Percentiles rank a stretch among this genome's conserved stretches.
phyloP scores from a whole-genome alignment of 805 yeast species.

The Saccharomycopsis amapae region DNA sequence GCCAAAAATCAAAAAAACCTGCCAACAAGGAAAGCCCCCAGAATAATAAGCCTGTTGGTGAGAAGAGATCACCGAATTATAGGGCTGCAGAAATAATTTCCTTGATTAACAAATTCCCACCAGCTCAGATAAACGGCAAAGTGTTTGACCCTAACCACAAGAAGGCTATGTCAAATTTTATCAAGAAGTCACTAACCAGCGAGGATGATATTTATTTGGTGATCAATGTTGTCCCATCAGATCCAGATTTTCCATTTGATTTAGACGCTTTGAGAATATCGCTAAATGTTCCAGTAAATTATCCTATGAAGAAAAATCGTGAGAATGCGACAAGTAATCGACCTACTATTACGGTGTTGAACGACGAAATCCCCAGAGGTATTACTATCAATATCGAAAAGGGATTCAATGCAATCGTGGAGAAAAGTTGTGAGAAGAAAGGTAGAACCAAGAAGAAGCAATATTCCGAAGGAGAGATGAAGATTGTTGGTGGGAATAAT shows the following conservation, averaged over 20 bases:
- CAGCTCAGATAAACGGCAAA: constrained; percentile 12
- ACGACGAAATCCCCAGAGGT: constrained; percentile 65
- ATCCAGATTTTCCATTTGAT: constrained; percentile 70
- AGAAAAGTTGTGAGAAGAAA: constrained; percentile 25
- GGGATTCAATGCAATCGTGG: constrained; percentile 48
- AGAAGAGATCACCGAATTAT: background rate
- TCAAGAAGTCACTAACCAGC: background rate
- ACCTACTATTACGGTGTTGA: constrained; percentile 51
- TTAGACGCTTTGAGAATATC: constrained; percentile 45
- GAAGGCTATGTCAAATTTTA: constrained; percentile 2
- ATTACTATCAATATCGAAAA: constrained; percentile 57
- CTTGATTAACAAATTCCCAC: constrained; percentile 9
- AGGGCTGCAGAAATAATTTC: constrained; percentile 3
- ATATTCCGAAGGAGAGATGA: constrained; percentile 10
- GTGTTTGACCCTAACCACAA: constrained; percentile 1
- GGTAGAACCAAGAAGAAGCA: constrained; percentile 8
- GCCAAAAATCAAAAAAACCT: too few species aligned
- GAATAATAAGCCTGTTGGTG: too few species aligned
- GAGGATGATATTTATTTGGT: constrained; percentile 33
- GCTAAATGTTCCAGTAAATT: constrained; percentile 46
- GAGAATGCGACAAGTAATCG: constrained; percentile 21
- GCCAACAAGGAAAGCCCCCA: too few species aligned
- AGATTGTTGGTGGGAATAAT: constrained; percentile 35
- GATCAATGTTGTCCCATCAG: constrained; percentile 47
- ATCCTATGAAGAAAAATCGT: constrained; percentile 35